Base-by-base conservation (phyloP, 1,139 yeast species). In the Candida labiduridarum region DNA sequence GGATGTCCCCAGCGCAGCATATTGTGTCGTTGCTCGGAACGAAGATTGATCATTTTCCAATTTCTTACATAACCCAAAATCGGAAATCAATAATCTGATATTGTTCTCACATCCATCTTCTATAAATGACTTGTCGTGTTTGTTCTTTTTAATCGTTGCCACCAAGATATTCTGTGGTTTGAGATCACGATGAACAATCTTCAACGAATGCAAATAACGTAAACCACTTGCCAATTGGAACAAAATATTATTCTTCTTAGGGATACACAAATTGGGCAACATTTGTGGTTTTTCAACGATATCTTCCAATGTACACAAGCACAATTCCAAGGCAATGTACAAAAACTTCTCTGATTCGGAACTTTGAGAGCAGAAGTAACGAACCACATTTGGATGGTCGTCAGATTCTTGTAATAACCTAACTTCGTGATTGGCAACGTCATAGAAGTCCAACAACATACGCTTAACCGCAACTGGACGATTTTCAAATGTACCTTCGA, bases 381-480 rank as follows among this genome's bases (percentile, higher is more conserved):
- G 75, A 18, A 95, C 84, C 14, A 94, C 98, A 64, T 94, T 95
- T 1, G 97, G 96, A 66, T 94, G 98, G 65, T 91, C 97, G 62
- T 94, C 99, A 67, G 96, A 89, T 64, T 92, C 97, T 54, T 94
- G 96, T 41, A 94, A 70, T 22, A 92, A 69, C 29, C 87, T 79
- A 11, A 95, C 96, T 64, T 94, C 99, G 59, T 90, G 96, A n/a
- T 92, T 87, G 3, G 99, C 99, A 52, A 94, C 84, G 62, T 94
- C 97, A 67, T 88, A 94, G 62, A 92, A 94, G 63, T 92, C 97
- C 39, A 92, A 77, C 45, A 95, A 73, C 96, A 94, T 89, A 58
- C 99, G 73, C 65, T 94, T 95, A 4, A 94, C 96, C 0, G 99
- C 99, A 9, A 95, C 99, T 1, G 96, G 96, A 47, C 99, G 78